Evolutionary conservation across 2,329 filamentous ascomycete genomes (phyloP).

Genomic region (Zarea fungicola): DNA sequence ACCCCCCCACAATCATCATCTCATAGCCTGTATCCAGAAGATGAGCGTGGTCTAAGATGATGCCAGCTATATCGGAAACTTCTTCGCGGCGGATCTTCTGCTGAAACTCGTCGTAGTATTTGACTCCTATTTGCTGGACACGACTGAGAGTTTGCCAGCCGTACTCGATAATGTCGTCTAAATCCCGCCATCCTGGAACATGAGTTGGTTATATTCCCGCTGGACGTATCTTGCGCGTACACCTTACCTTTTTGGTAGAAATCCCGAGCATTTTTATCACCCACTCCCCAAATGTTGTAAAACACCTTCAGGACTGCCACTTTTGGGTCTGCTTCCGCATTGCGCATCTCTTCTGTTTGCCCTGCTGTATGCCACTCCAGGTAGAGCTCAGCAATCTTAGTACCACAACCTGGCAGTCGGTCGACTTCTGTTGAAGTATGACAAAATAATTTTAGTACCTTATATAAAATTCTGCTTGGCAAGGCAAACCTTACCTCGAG

Average conservation of each 20-base stretch:
- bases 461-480: neutral
- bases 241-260: slow-evolving; percentile 62
- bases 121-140: slow-evolving; percentile 88
- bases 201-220: neutral
- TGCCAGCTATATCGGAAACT: slow-evolving; percentile 61
- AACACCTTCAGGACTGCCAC: slow-evolving; percentile 64
- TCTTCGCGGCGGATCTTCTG: slow-evolving; percentile 66
- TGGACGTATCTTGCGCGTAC: neutral
- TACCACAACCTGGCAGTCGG: slow-evolving; percentile 71
- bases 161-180: slow-evolving; percentile 80
- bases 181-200: slow-evolving; percentile 66
- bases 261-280: slow-evolving; percentile 69
- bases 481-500: slow-evolving; percentile 29
- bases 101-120: slow-evolving; percentile 85
- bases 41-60: slow-evolving; percentile 63
- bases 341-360: slow-evolving; percentile 56
- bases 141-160: slow-evolving; percentile 72
- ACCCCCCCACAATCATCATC: slow-evolving; percentile 69
- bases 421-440: slow-evolving; percentile 35
- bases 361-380: slow-evolving; percentile 64
- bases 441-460: neutral
- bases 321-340: slow-evolving; percentile 58
- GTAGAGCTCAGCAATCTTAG: slow-evolving; percentile 73
- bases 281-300: slow-evolving; percentile 89
- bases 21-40: slow-evolving; percentile 50